Evolutionary conservation across 371 early-diverging fungal species (phyloP), one percentile per base, ranked within the genome.

Genomic region (Mortierella sp.): DNA sequence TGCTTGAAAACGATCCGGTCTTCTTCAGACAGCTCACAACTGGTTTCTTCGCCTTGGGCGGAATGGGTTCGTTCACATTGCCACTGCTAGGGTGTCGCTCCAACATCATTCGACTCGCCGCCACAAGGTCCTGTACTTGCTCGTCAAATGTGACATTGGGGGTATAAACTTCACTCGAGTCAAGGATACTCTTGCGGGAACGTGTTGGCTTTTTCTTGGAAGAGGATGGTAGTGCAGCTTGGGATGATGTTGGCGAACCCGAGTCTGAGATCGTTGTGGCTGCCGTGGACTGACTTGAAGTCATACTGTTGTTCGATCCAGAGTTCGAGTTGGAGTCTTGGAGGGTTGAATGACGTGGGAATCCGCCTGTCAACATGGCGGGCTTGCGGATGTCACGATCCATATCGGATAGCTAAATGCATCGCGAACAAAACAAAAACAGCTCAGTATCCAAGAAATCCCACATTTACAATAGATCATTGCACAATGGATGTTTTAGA

Each of bases 321-420:
- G 70, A 64, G 54, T 74, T 74, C 14, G 70, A 69, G 52, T 58
- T 48, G 6, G 76, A 74, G 19, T 74, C 74, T 23, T 63, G 58
- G 6, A 24, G 45, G 7, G 61, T 54, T 3, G 66, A 57, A 2
- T n/a, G 54, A 23, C 39, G 61, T 19, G 60, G 50, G 57, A 64
- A 71, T 52, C 66, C 58, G 0, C 64, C 65, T 2, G 76, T 65
- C 50, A 67, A 46, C 72, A 65, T 61, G 4, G 62, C 54, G 10
- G 87, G 86, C 51, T 87, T 87, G 46, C 85, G 82, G 50, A 87
- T 86, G 61, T 87, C 87, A 27, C 82, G 82, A 52, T 81, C 83
- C 73, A 86, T 70, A 51, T 87, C 86, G 0, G 86, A 82, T 2
- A 87, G 56, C 87, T 85, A 82, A 80, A 80, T 19, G 81, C 76